Percentiles rank a stretch among this genome's conserved stretches.
Conservation (phyloP, 106 monocot genomes). For the Platanthera zijinensis region DNA sequence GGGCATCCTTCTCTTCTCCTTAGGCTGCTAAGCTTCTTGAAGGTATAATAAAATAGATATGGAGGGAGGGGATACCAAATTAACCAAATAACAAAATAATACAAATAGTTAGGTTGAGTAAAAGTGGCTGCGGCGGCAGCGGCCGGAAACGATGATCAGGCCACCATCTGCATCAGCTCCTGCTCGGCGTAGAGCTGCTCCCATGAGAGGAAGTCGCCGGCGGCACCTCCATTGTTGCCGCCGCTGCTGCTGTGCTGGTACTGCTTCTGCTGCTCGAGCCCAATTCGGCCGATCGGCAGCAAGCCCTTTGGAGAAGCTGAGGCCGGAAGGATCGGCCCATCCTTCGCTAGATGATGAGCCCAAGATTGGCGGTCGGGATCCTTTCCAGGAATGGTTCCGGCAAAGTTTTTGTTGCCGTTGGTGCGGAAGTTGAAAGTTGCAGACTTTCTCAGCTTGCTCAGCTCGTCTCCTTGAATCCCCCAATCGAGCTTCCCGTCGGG, state of each 20-base stretch:
- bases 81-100: not conserved
- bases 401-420: not conserved
- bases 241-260: not conserved
- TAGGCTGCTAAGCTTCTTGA: not conserved
- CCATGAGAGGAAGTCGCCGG: slow-evolving; percentile 5
- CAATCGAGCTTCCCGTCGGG: slow-evolving; percentile 46
- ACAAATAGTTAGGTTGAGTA: not conserved
- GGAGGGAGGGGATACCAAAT: slow-evolving; percentile 1
- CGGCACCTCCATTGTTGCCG: slow-evolving; percentile 5
- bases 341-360: slow-evolving; percentile 59
- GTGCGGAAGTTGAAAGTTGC: slow-evolving; percentile 33
- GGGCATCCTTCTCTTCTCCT: not conserved
- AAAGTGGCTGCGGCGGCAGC: not conserved
- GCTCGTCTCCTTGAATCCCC: slow-evolving; percentile 59
- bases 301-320: not conserved
- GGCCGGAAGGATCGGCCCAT: slow-evolving; percentile 12
- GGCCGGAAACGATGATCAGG: not conserved
- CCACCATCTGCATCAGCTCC: slow-evolving; percentile 44
- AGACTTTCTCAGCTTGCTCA: slow-evolving; percentile 52
- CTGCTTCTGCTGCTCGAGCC: slow-evolving; percentile 1
- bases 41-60: not conserved
- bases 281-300: not conserved
- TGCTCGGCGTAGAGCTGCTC: slow-evolving; percentile 28
- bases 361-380: slow-evolving; percentile 43
- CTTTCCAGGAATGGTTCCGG: not conserved